Conservation (phyloP, 768 basidiomycete genomes). For the Crassisporium funariophilum region DNA sequence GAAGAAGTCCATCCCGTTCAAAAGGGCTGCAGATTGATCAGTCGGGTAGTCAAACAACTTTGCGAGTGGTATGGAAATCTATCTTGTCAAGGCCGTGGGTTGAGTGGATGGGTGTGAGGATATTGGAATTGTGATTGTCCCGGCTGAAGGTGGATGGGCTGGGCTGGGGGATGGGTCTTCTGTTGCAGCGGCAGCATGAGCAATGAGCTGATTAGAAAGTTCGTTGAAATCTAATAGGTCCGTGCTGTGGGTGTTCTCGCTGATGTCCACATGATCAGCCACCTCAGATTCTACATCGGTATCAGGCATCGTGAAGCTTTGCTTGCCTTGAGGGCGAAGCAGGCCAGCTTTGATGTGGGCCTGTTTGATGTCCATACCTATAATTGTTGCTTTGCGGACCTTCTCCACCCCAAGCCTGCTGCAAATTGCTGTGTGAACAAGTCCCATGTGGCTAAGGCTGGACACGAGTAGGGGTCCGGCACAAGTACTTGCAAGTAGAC, state of each 20-base stretch:
- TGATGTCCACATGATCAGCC: not conserved
- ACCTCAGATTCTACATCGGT: not conserved
- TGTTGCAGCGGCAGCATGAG: not conserved
- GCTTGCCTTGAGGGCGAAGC: conserved; percentile 6
- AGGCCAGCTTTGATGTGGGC: conserved; percentile 16
- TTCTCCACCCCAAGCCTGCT: conserved; percentile 17
- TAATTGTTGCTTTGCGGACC: conserved; percentile 18
- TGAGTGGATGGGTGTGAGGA: no score
- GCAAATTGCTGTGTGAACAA: not conserved
- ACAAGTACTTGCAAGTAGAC: no score
- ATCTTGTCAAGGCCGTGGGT: no score
- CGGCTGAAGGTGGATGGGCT: no score
- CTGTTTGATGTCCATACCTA: conserved; percentile 23
- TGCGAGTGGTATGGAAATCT: no score
- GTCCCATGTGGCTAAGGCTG: no score
- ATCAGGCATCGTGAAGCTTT: conserved; percentile 1
- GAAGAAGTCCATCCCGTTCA: no score
- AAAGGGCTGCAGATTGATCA: no score
- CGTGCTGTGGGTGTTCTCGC: not conserved
- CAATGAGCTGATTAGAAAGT: not conserved
- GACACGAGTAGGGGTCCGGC: no score
- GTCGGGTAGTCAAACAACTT: no score
- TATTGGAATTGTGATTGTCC: no score
- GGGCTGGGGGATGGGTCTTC: no score
- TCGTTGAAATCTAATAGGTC: not conserved